Evolutionary conservation across 108 stramenopile genomes (phyloP), one percentile per base, ranked within the genome.

Genomic region (Thalassiosira profunda): DNA sequence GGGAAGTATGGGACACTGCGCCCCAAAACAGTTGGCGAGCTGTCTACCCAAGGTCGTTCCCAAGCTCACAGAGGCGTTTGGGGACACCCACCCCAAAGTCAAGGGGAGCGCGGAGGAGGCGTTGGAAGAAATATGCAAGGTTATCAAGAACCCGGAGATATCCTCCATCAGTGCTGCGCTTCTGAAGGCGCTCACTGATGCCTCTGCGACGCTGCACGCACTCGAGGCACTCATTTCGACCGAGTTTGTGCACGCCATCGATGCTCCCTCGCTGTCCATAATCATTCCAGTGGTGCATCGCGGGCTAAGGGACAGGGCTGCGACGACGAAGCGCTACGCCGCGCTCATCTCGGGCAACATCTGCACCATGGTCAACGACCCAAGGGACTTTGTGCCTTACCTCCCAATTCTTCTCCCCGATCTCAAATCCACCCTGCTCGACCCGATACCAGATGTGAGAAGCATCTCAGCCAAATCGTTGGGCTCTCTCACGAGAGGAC

Each of bases 281-380:
- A 88, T 99, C 58, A 94, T 98, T 40, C 99, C 99, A 25, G 90
- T 99, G 42, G 80, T 99, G 37, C 93, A 94, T 57, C 93, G 99
- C 10, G 99, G 98, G 11, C 72, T 99, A 14, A 84, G 93, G 12
- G 98, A 98, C 65, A 86, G 98, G 26, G 83, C 83, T 23, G 97
- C 97, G 10, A 97, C 88, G 25, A 91, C 92, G 4, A 99, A 99
- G 72, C 86, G 97, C 10, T 97, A 96, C 63, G 96, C 96, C 17
- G 97, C 97, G 5, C 81, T 98, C n/a, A 99, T 99, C 59, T 90
- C 95, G 18, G 98, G 98, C 63, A 98, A 98, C 63, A 98, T 99
- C 44, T 93, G 93, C 69, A 94, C 94, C 0, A 98, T 99, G 97
- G 92, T 98, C 21, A 90, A 95, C 57, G 97, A 99, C 69, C 79